phyloP scores from a whole-genome alignment of 2,329 filamentous ascomycete species.

The Fusarium concolor region DNA sequence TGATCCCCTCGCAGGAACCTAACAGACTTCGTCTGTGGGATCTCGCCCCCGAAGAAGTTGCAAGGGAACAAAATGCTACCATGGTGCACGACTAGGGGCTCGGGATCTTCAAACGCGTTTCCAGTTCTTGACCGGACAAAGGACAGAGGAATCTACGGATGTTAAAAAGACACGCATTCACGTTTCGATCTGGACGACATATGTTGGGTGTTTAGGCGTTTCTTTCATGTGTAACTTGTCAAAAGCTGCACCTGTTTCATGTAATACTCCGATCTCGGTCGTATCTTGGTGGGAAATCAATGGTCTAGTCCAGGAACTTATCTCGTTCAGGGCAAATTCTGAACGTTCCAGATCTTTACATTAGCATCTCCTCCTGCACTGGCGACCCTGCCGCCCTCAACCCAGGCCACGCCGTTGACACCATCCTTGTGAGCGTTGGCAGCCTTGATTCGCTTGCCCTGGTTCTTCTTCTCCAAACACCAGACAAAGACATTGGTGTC shows the following conservation, averaged over 20 bases:
- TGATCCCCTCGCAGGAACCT: constrained; percentile 31
- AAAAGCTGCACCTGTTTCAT: constrained; percentile 23
- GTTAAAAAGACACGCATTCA: neutral
- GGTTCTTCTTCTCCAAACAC: constrained; percentile 82
- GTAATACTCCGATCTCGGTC: constrained; percentile 11
- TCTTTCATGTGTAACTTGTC: constrained; percentile 10
- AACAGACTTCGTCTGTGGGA: constrained; percentile 51
- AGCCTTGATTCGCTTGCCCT: constrained; percentile 85
- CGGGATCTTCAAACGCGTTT: constrained; percentile 13
- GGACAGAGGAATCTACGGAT: neutral
- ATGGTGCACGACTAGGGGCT: constrained; percentile 55
- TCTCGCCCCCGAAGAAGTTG: constrained; percentile 49
- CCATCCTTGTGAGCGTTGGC: constrained; percentile 96
- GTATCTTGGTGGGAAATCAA: constrained; percentile 12
- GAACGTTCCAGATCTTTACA: constrained; percentile 82
- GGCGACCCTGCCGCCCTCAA: constrained; percentile 75
- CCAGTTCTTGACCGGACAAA: neutral
- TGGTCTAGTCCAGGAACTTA: constrained; percentile 18
- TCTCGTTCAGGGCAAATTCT: constrained; percentile 49
- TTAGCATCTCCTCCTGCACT: constrained; percentile 89
- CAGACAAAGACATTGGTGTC: constrained; percentile 95
- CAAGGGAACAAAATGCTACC: constrained; percentile 52
- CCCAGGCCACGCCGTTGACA: constrained; percentile 88
- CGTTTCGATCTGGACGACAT: constrained; percentile 2
- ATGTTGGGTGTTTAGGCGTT: constrained; percentile 32